Conservation (phyloP, 176 grass and related monocot species). For the Stipa capillata region DNA sequence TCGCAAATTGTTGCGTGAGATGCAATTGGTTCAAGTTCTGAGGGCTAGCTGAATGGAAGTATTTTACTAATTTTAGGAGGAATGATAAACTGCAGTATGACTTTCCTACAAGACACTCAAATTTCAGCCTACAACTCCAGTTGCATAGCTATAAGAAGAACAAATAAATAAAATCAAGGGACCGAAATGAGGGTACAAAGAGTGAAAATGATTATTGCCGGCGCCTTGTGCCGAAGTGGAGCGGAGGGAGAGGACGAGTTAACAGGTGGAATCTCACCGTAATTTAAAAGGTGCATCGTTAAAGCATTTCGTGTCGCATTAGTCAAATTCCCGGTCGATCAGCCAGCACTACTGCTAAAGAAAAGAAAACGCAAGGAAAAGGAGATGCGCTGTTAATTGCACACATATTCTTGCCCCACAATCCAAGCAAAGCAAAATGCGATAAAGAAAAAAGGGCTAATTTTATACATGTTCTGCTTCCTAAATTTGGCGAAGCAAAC, state of each 20-base stretch:
- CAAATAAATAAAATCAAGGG: too few relatives aligned
- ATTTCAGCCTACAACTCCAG: background rate
- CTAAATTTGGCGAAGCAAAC: slow-evolving; percentile 28
- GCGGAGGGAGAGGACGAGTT: background rate
- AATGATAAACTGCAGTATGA: background rate
- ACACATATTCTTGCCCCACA: slow-evolving; percentile 46
- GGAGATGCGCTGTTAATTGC: slow-evolving; percentile 31
- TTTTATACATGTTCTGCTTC: slow-evolving; percentile 23
- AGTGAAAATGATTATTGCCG: background rate
- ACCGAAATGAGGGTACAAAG: background rate
- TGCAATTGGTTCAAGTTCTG: background rate
- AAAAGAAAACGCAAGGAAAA: background rate
- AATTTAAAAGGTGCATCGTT: slow-evolving; percentile 19
- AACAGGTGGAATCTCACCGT: slow-evolving; percentile 8
- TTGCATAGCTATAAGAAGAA: too few relatives aligned
- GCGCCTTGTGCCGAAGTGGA: slow-evolving; percentile 1
- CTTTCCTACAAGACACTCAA: background rate
- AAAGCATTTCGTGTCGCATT: slow-evolving; percentile 10
- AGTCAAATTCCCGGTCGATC: slow-evolving; percentile 15
- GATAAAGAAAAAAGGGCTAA: background rate
- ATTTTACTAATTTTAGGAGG: background rate
- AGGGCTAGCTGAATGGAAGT: background rate
- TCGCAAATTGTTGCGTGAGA: background rate
- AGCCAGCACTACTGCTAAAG: background rate
- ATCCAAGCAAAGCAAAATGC: slow-evolving; percentile 36